Evolutionary conservation across 2,329 filamentous ascomycete species (phyloP).

Genomic region (Penicillium polonicum): DNA sequence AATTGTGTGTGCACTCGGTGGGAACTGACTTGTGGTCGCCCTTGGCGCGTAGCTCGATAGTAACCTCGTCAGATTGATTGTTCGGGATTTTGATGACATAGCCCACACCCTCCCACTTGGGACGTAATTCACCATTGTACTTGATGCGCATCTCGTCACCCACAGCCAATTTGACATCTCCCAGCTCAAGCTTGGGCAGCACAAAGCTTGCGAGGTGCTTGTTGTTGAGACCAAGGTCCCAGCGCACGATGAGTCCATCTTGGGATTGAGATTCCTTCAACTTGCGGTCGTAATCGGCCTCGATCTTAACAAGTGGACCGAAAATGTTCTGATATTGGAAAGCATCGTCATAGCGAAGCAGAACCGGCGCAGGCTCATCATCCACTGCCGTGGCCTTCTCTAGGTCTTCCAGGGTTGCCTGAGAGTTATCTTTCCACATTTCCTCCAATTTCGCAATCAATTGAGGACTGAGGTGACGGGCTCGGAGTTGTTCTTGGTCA

Average conservation of each 20-base stretch:
- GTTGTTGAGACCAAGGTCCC: constrained; percentile 94
- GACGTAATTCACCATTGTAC: constrained; percentile 89
- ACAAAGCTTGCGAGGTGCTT: constrained; percentile 96
- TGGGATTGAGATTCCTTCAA: constrained; percentile 97
- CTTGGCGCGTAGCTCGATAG: constrained; percentile 87
- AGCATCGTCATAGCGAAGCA: constrained; percentile 92
- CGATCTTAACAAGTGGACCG: constrained; percentile 95
- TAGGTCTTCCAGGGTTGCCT: constrained; percentile 82
- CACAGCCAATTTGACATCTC: constrained; percentile 95
- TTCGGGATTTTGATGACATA: constrained; percentile 99
- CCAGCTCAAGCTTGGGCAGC: constrained; percentile 92
- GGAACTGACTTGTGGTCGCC: constrained; percentile 95
- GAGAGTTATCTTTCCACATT: constrained; percentile 95
- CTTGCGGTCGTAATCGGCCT: constrained; percentile 98
- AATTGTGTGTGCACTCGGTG: constrained; percentile 94
- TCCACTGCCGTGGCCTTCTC: constrained; percentile 90
- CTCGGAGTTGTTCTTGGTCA: constrained; percentile 93
- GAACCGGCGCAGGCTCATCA: constrained; percentile 88
- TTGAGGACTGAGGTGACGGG: constrained; percentile 86
- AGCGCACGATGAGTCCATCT: constrained; percentile 88
- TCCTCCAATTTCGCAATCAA: constrained; percentile 96
- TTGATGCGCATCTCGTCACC: constrained; percentile 98
- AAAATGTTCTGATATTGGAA: constrained; percentile 99
- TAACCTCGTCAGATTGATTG: constrained; percentile 97
- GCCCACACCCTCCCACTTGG: constrained; percentile 94